Conservation (phyloP, 441 rosid genomes). For the Croton laevigatus region DNA sequence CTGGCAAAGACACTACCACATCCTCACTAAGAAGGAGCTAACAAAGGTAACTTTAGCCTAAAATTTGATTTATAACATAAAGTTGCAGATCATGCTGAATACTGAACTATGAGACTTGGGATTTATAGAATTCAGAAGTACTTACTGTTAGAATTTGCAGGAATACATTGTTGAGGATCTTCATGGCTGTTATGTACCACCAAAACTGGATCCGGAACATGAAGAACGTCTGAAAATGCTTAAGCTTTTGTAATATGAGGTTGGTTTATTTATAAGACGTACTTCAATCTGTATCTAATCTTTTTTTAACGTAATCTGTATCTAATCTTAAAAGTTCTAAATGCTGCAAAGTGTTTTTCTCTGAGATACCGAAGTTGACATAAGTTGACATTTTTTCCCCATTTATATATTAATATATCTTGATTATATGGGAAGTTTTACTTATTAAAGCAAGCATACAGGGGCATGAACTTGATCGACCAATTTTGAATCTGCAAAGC, state of each 20-base stretch:
- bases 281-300: background rate
- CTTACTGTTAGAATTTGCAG: slow-evolving; percentile 24
- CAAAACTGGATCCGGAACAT: slow-evolving; percentile 77
- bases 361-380: background rate
- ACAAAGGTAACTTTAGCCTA: slow-evolving; percentile 48
- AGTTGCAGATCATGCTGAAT: background rate
- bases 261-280: background rate
- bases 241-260: slow-evolving; percentile 53
- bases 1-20: slow-evolving; percentile 96
- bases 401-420: background rate
- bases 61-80: background rate
- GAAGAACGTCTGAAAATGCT: slow-evolving; percentile 72
- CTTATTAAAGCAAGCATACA: background rate
- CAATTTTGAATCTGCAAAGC: too few species aligned
- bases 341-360: background rate
- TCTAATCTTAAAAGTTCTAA: background rate
- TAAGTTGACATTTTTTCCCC: background rate
- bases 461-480: background rate
- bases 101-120: background rate
- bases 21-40: slow-evolving; percentile 86
- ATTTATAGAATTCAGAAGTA: background rate
- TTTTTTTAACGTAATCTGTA: background rate
- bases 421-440: slow-evolving; percentile 4
- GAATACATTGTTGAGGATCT: slow-evolving; percentile 94
- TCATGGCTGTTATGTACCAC: slow-evolving; percentile 72